phyloP scores from a whole-genome alignment of 2,329 filamentous ascomycete species.

The Capronia coronata region DNA sequence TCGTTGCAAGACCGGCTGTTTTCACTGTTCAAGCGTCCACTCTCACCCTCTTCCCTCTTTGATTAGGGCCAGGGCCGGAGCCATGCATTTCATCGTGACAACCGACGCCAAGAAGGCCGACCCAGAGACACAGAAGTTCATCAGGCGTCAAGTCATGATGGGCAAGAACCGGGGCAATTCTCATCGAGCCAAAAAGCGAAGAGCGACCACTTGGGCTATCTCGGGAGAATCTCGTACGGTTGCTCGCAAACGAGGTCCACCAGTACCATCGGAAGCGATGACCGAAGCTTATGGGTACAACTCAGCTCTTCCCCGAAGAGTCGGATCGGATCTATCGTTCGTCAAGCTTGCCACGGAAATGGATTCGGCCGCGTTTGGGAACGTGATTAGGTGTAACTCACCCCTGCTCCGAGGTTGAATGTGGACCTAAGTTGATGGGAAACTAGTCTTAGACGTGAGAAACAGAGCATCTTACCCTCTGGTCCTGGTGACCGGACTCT shows the following conservation, averaged over 20 bases:
- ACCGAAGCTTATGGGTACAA: too few species aligned
- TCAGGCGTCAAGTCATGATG: background rate
- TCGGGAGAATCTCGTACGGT: background rate
- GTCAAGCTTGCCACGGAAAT: conserved; percentile 30
- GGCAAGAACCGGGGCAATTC: background rate
- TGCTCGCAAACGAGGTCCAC: conserved; percentile 5
- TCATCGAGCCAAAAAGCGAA: background rate
- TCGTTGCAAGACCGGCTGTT: background rate
- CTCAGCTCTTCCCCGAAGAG: conserved; percentile 9
- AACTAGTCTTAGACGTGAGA: conserved; percentile 32
- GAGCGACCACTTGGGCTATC: background rate
- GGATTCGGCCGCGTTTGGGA: conserved; percentile 26
- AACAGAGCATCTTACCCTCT: conserved; percentile 34
- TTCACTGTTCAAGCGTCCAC: background rate
- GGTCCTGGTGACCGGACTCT: conserved; percentile 32
- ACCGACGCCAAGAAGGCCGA: background rate
- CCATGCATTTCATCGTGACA: background rate
- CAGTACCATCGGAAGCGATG: conserved; percentile 3
- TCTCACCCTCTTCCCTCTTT: background rate
- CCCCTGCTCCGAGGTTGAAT: background rate
- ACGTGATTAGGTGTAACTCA: conserved; percentile 32
- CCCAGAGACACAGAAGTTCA: background rate
- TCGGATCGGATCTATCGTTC: conserved; percentile 27
- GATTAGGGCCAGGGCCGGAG: too few species aligned
- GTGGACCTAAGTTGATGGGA: conserved; percentile 1